Percentiles rank a stretch among this genome's conserved stretches.
Conservation (phyloP, 768 basidiomycete species). For the Calocybe indica region DNA sequence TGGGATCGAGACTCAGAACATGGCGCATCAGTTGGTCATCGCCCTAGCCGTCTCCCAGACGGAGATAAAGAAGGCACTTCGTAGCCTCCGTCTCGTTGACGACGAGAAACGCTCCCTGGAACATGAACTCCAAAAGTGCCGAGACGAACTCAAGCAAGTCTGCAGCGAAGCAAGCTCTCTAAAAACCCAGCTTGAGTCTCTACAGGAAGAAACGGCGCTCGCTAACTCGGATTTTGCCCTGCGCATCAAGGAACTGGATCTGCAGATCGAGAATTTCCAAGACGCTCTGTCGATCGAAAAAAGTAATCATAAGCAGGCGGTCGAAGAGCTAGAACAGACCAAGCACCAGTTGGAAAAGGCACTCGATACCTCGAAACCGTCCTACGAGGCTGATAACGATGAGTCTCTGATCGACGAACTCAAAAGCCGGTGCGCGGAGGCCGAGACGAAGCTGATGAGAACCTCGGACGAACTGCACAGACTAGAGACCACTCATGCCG, state of each 20-base stretch:
- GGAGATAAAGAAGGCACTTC: slow-evolving; percentile 6
- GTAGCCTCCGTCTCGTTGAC: background rate
- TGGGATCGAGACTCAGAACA: slow-evolving; percentile 5
- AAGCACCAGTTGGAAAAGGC: slow-evolving; percentile 9
- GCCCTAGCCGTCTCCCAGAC: slow-evolving; percentile 19
- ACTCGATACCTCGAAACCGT: background rate
- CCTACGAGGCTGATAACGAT: no score
- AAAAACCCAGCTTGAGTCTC: background rate
- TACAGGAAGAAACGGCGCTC: background rate
- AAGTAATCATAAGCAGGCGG: slow-evolving; percentile 15
- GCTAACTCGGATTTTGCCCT: background rate
- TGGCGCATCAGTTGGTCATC: slow-evolving; percentile 13
- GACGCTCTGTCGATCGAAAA: slow-evolving; percentile 11
- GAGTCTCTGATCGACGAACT: no score
- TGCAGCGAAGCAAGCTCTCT: slow-evolving; percentile 1
- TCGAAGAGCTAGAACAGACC: slow-evolving; percentile 20
- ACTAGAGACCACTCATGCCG: background rate
- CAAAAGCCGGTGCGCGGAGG: no score
- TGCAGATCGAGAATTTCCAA: background rate
- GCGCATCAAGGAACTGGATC: background rate
- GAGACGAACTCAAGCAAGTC: slow-evolving; percentile 4
- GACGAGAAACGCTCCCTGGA: slow-evolving; percentile 7
- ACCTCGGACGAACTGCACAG: no score
- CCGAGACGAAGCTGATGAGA: no score
- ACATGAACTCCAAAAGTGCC: slow-evolving; percentile 1